These are phyloP conservation scores for Scleroderma bovista DNA, from an alignment of 768 basidiomycete genomes.

Conservation along the genomic window DNA sequence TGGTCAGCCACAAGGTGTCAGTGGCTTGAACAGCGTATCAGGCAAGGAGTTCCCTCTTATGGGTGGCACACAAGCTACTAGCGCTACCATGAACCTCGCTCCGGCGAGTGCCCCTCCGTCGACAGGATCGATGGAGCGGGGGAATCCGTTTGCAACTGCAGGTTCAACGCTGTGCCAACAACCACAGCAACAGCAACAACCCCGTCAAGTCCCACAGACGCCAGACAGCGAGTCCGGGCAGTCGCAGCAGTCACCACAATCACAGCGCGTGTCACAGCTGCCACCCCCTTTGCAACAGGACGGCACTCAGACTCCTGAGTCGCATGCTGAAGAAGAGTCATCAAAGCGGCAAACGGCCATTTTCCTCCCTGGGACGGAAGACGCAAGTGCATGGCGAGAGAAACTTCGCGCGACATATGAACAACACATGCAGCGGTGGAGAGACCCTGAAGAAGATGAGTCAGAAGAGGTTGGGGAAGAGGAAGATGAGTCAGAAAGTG, in stretches of 20 bases:
- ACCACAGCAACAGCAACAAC: slow-evolving; percentile 27
- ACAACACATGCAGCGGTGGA: slow-evolving; percentile 30
- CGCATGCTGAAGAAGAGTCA: slow-evolving; percentile 11
- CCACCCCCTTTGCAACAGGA: slow-evolving; percentile 8
- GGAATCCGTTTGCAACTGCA: slow-evolving; percentile 29
- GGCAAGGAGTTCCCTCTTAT: slow-evolving; percentile 62
- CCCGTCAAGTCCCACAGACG: slow-evolving; percentile 22
- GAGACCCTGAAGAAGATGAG: slow-evolving; percentile 52
- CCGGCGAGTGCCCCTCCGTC: slow-evolving; percentile 45
- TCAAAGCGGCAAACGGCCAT: slow-evolving; percentile 56
- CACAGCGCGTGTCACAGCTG: neutral
- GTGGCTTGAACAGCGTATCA: slow-evolving; percentile 1
- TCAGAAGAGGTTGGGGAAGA: slow-evolving; percentile 67
- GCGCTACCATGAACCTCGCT: slow-evolving; percentile 37
- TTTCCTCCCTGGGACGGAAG: slow-evolving; percentile 67
- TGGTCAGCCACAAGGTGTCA: slow-evolving; percentile 36
- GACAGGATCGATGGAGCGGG: slow-evolving; percentile 48
- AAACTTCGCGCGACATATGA: slow-evolving; percentile 63
- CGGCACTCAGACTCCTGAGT: slow-evolving; percentile 5
- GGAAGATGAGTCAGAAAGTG: slow-evolving; percentile 55
- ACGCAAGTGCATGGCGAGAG: slow-evolving; percentile 83
- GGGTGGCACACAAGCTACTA: slow-evolving; percentile 37
- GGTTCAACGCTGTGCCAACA: slow-evolving; percentile 39
- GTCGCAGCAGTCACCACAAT: slow-evolving; percentile 35
- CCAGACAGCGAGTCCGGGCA: slow-evolving; percentile 34